These are phyloP conservation scores for Paramecium sonneborni DNA, from an alignment of 73 alveolate species.

Conservation along the genomic window DNA sequence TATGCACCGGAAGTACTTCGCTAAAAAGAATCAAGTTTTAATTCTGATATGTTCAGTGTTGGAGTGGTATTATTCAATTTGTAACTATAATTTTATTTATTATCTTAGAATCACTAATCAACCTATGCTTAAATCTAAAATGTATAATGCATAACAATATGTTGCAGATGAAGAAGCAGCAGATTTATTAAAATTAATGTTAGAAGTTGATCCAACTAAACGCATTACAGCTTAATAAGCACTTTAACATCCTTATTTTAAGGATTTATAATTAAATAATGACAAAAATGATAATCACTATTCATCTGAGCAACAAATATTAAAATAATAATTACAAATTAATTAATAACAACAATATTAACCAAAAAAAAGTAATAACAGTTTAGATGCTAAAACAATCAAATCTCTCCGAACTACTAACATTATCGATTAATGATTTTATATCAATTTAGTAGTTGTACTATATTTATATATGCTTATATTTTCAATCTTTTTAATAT, in stretches of 20 bases:
- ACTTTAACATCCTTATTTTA: background rate
- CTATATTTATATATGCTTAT: background rate
- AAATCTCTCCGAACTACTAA: constrained; percentile 22
- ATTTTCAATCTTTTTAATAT: background rate
- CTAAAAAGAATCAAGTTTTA: background rate
- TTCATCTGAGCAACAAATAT: background rate
- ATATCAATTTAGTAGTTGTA: background rate
- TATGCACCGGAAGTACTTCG: constrained; percentile 41
- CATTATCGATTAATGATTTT: background rate
- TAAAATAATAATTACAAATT: background rate
- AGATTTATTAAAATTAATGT: constrained; percentile 12
- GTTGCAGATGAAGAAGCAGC: constrained; percentile 1
- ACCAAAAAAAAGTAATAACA: background rate
- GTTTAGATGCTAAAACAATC: background rate
- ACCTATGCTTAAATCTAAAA: background rate
- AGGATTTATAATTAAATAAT: background rate
- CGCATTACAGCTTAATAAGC: constrained; percentile 19
- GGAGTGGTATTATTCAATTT: constrained; percentile 32
- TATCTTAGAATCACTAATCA: background rate
- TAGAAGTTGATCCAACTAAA: constrained; percentile 15
- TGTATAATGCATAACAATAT: background rate
- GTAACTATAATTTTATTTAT: background rate
- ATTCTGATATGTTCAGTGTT: constrained; percentile 55
- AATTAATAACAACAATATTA: background rate
- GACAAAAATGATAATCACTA: background rate